Evolutionary conservation across 768 basidiomycete species (phyloP), one percentile per base, ranked within the genome.

Genomic region (Trametes villosa): DNA sequence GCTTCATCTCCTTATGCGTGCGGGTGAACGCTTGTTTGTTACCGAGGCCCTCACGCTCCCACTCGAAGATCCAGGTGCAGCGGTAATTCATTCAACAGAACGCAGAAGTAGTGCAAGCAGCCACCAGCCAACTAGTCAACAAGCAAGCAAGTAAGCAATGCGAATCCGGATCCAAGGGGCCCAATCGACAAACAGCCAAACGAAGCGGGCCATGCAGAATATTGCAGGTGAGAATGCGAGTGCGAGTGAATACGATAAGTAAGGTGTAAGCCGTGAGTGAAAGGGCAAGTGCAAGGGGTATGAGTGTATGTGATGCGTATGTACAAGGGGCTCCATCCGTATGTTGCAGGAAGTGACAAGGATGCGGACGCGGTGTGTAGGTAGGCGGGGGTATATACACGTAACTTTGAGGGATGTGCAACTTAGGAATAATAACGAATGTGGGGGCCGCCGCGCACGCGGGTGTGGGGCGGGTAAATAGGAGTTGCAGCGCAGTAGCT

Each of bases 361-460:
- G n/a, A n/a, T n/a, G n/a, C n/a, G n/a, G n/a, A n/a, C n/a, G n/a
- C n/a, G n/a, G n/a, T n/a, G n/a, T n/a, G n/a, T n/a, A n/a, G n/a
- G n/a, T n/a, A n/a, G n/a, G n/a, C n/a, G n/a, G 47, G 59, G 60
- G 60, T 61, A 61, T 61, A 36, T 61, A 61, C 60, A 61, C 56
- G 47, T 49, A 57, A 31, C 27, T 8, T 24, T 30, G 31, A 38
- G 22, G 24, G 24, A 13, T 11, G 22, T 36, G 54, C 38, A 51
- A 33, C 12, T 47, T 22, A 45, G 24, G 4, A 36, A 34, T 45
- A 57, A 31, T 27, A 63, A 63, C 40, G 62, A 63, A 50, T 17
- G 62, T 63, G 62, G 38, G 60, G 57, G 57, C 60, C 55, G 61
- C 38, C 46, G 47, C 56, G 47, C 55, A 22, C 45, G 4, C 24